Percentiles rank a stretch among this genome's conserved stretches.
Evolutionary conservation across 495 filamentous ascomycete genomes (phyloP).

Genomic region (Neurospora sp.): DNA sequence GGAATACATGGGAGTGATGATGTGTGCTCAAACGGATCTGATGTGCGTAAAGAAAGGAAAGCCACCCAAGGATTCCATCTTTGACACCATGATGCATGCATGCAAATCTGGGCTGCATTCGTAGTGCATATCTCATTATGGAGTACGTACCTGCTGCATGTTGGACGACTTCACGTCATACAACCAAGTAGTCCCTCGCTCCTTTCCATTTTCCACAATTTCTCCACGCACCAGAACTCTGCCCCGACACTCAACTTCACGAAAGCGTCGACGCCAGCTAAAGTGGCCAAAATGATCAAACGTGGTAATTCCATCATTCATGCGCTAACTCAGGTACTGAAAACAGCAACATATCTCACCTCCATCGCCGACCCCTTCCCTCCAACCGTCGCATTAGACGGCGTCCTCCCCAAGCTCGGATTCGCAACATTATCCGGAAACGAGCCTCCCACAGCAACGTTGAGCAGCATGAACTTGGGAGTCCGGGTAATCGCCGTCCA

Average conservation of each 20-base stretch:
- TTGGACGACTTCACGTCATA: not conserved
- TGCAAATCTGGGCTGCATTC: not conserved
- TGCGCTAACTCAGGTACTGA: constrained; percentile 2
- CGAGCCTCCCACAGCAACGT: constrained; percentile 37
- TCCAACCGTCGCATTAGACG: constrained; percentile 2
- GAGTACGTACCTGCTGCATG: not conserved
- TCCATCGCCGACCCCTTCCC: constrained; percentile 8
- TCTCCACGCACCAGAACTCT: not conserved
- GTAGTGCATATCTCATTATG: not conserved
- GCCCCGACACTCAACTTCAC: not conserved
- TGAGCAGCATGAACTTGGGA: constrained; percentile 31
- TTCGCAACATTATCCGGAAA: constrained; percentile 13
- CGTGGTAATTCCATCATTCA: not conserved
- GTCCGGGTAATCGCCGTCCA: constrained; percentile 28
- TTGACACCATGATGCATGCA: not conserved
- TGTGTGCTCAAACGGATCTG: too few species aligned
- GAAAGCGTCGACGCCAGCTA: not conserved
- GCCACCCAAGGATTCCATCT: too few species aligned
- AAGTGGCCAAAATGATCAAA: not conserved
- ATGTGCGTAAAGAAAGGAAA: not conserved
- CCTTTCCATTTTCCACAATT: not conserved
- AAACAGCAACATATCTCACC: constrained; percentile 11
- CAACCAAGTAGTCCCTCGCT: not conserved
- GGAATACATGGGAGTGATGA: not conserved
- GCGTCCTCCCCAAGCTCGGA: constrained; percentile 1